Evolutionary conservation across 2,329 filamentous ascomycete species (phyloP), one percentile per base, ranked within the genome.

Genomic region (Diaporthe humulicola): DNA sequence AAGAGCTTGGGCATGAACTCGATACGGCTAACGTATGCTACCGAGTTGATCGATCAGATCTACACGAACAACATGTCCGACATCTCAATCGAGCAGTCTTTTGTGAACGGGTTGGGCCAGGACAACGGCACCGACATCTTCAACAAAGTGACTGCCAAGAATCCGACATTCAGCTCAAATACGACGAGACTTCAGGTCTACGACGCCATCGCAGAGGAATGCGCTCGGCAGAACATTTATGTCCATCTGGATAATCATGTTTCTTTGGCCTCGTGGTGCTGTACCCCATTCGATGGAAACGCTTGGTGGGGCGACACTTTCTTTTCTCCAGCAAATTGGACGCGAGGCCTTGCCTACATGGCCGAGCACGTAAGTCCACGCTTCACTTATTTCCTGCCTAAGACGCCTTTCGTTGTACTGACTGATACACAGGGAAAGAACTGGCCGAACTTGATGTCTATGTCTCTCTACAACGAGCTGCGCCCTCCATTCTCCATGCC

Each of bases 211-310:
- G 91, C 90, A 1, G 87, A 86, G 0, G 91, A 92, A 78, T 87
- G 88, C 42, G 83, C 86, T 0, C 86, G 84, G 33, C 90, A 91
- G 77, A 79, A 89, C 22, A 87, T 92, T 71, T 90, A 90, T 76
- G 83, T 92, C 7, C 88, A 91, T 76, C 83, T 92, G 0, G 90
- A 92, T 80, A 92, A 92, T 79, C 90, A 92, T 80, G 88, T 92
- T 76, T 91, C 89, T 14, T 86, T 84, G 61, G 90, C 85, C 2
- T 84, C 84, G 72, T 92, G 90, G 90, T 92, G 90, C 79, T 92
- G 90, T 77, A 85, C 83, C 12, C 83, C 81, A 0, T 82, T 79
- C 0, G 90, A 92, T 70, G 89, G 89, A 4, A 92, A 92, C 79
- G 82, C 86, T 33, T 92, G 90, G 90, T 92, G 90, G 82, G 89